Conservation (phyloP, 2,329 filamentous ascomycete species). For the Aspergillus aculeatinus region DNA sequence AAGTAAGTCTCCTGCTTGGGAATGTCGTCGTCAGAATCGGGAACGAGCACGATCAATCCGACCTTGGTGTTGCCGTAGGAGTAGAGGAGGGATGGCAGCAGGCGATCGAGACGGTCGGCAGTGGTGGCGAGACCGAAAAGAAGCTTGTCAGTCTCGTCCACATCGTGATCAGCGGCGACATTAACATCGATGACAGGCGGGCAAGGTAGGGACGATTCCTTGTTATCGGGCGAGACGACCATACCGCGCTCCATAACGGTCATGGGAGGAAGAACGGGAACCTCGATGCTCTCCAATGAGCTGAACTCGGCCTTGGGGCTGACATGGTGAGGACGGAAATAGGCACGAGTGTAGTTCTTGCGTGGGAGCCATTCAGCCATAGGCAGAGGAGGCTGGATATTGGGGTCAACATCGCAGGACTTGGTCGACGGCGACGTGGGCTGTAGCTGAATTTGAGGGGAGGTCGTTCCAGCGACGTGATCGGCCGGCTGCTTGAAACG, state of each 20-base stretch:
- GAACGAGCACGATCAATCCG: conserved; percentile 42
- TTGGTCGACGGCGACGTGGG: conserved; percentile 18
- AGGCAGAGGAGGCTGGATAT: conserved; percentile 35
- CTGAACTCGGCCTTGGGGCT: conserved; percentile 38
- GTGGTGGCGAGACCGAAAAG: conserved; percentile 45
- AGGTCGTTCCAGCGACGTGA: conserved; percentile 21
- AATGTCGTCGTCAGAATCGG: conserved; percentile 41
- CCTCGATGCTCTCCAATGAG: conserved; percentile 39
- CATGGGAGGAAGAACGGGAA: conserved; percentile 40
- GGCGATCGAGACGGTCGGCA: conserved; percentile 42
- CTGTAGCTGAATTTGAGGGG: conserved; percentile 26
- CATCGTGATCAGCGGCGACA: conserved; percentile 39
- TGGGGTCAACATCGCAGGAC: conserved; percentile 37
- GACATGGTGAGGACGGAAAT: conserved; percentile 41
- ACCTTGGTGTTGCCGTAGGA: conserved; percentile 45
- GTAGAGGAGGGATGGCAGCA: conserved; percentile 43
- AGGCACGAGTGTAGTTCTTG: conserved; percentile 47
- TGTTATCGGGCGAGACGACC: conserved; percentile 36
- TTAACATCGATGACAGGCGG: conserved; percentile 42
- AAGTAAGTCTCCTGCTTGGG: conserved; percentile 42
- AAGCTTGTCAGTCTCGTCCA: conserved; percentile 43
- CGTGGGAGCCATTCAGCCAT: conserved; percentile 44
- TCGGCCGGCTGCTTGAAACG: conserved; percentile 40
- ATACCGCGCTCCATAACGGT: conserved; percentile 41
- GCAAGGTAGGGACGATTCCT: conserved; percentile 35